Evolutionary conservation across 1,139 yeast species (phyloP).

Genomic region (Hyphopichia fennica): DNA sequence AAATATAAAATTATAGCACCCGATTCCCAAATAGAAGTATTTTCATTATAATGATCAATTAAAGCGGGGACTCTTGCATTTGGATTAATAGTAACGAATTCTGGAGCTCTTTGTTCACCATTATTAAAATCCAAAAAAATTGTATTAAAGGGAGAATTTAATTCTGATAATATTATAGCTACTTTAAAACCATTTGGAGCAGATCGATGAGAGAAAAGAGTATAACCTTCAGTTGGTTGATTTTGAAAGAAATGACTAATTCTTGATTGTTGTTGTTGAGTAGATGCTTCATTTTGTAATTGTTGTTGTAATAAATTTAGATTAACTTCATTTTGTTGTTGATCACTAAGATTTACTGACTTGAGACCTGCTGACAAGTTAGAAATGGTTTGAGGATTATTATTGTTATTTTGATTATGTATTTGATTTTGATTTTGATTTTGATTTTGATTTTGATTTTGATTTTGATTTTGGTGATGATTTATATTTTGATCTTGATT

Average conservation of each 20-base stretch:
- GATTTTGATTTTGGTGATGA: constrained; percentile 8
- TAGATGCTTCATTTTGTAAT: constrained; percentile 36
- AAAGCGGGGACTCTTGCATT: constrained; percentile 94
- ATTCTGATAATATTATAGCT: constrained; percentile 84
- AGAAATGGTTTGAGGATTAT: constrained; percentile 33
- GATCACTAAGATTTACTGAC: constrained; percentile 42
- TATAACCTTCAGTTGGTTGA: constrained; percentile 81
- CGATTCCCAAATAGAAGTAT: constrained; percentile 88
- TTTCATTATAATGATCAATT: constrained; percentile 80
- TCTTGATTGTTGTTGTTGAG: constrained; percentile 48
- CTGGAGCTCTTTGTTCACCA: constrained; percentile 93
- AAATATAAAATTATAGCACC: constrained; percentile 86
- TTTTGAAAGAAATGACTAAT: constrained; percentile 74
- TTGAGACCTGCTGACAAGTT: constrained; percentile 53
- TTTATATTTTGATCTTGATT: constrained; percentile 1
- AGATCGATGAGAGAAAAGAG: constrained; percentile 84
- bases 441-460: constrained; percentile 4
- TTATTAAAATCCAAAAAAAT: constrained; percentile 83
- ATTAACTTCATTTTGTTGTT: constrained; percentile 43
- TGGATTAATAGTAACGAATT: constrained; percentile 87
- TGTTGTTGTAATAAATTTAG: constrained; percentile 41
- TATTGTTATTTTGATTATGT: constrained; percentile 5
- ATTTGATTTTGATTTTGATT: constrained; percentile 4
- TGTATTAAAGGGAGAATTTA: constrained; percentile 77
- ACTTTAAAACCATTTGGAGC: constrained; percentile 98